Conservation (phyloP, 2,329 filamentous ascomycete species). For the Dactylellina parvicollis region DNA sequence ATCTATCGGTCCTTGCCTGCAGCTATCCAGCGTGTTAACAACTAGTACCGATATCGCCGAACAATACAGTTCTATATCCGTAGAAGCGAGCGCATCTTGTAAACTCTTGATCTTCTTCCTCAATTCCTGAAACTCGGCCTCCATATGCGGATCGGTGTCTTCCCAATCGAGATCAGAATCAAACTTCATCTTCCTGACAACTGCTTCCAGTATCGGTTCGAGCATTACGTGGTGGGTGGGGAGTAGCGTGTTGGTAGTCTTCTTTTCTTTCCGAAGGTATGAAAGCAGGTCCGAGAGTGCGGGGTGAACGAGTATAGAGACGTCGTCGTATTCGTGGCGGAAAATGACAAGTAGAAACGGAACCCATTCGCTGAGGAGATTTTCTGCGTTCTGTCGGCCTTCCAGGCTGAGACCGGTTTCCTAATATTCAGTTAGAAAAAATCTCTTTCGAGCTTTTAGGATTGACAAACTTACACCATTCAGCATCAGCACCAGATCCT, state of each 20-base stretch:
- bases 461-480: conserved; percentile 67
- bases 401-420: conserved; percentile 35
- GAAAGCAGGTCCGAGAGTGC: conserved; percentile 91
- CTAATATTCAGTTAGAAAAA: conserved; percentile 10
- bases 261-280: conserved; percentile 83
- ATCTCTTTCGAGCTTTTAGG: too few species aligned
- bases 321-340: conserved; percentile 96
- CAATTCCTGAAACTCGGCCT: conserved; percentile 95
- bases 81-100: conserved; percentile 89
- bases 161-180: conserved; percentile 95
- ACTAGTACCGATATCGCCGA: conserved; percentile 87
- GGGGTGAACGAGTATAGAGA: conserved; percentile 94
- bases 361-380: conserved; percentile 82
- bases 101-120: conserved; percentile 87
- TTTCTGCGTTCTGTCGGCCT: conserved; percentile 75
- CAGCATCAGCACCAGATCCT: conserved; percentile 86
- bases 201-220: conserved; percentile 85
- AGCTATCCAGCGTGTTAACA: conserved; percentile 82
- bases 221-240: conserved; percentile 82
- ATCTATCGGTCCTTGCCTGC: conserved; percentile 80
- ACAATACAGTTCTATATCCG: conserved; percentile 88
- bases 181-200: conserved; percentile 95
- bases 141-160: conserved; percentile 90
- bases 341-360: conserved; percentile 92
- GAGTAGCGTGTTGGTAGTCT: conserved; percentile 71